A percentile compares a stretch with the other conserved stretches of the same genome.
Conservation (phyloP, 371 early-diverging fungal genomes). For the Lichtheimia corymbifera region DNA sequence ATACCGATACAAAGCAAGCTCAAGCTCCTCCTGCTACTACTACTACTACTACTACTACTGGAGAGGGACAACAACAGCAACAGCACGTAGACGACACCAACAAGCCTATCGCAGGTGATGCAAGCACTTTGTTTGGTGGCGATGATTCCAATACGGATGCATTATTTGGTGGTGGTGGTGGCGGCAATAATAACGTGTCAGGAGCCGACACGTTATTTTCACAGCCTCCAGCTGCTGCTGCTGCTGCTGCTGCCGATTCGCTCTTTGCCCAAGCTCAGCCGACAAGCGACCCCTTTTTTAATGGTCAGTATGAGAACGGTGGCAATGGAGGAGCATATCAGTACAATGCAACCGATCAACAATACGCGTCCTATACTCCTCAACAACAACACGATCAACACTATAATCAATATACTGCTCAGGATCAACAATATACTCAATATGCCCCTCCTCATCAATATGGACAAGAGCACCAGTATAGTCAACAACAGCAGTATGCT, state of each 20-base stretch:
- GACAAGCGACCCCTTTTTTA: constrained; percentile 6
- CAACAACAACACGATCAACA: constrained; percentile 18
- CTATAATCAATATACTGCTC: neutral
- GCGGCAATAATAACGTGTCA: neutral
- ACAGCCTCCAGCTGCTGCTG: constrained; percentile 1
- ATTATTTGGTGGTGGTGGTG: constrained; percentile 5
- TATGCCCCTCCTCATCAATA: constrained; percentile 14
- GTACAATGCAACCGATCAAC: neutral
- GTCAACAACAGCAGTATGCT: constrained; percentile 26
- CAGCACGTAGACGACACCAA: constrained; percentile 4
- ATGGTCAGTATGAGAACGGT: constrained; percentile 16
- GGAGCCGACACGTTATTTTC: constrained; percentile 8
- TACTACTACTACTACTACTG: neutral
- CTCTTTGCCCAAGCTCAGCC: constrained; percentile 6
- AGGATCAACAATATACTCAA: constrained; percentile 22
- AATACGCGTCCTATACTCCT: neutral
- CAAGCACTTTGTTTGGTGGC: constrained; percentile 20
- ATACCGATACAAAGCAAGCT: neutral
- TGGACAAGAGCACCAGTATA: neutral
- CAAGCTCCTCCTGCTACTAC: neutral
- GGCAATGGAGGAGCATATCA: neutral
- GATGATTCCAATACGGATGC: constrained; percentile 4
- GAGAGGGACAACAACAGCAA: neutral
- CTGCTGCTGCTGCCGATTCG: constrained; percentile 5
- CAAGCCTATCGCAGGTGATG: constrained; percentile 16